Evolutionary conservation across 371 early-diverging fungal genomes (phyloP).

Genomic region (Mortierella sp.): DNA sequence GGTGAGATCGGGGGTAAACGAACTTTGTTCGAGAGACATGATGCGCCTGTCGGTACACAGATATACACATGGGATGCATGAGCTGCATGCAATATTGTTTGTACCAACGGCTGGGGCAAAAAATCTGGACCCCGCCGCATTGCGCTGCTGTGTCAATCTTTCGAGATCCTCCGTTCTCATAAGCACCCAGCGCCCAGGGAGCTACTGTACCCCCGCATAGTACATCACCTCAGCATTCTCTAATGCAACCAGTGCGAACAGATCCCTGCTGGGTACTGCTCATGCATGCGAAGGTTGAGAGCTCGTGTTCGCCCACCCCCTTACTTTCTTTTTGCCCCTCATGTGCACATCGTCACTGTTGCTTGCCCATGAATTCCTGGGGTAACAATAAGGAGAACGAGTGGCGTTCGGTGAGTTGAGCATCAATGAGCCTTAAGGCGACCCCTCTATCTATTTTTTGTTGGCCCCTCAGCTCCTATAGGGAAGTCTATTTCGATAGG

Average conservation of each 20-base stretch:
- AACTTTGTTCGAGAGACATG: too few species aligned
- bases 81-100: conserved; percentile 1
- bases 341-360: not conserved
- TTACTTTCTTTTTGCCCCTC: conserved; percentile 7
- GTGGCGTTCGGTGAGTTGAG: too few species aligned
- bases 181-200: not conserved
- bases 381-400: too few species aligned
- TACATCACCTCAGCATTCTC: not conserved
- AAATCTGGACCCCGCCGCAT: conserved; percentile 7
- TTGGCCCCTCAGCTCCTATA: too few species aligned
- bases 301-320: conserved; percentile 16
- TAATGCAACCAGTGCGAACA: not conserved
- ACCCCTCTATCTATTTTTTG: too few species aligned
- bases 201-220: too few species aligned
- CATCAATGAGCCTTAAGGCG: too few species aligned
- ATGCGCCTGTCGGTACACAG: not conserved
- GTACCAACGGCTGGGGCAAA: not conserved
- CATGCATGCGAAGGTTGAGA: conserved; percentile 12
- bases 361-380: too few species aligned
- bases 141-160: not conserved
- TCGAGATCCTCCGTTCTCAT: not conserved
- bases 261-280: conserved; percentile 5
- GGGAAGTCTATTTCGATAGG: too few species aligned
- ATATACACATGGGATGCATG: not conserved
- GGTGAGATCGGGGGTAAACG: too few species aligned